Evolutionary conservation across 2,329 filamentous ascomycete genomes (phyloP).

Genomic region (Catunica adiposa): DNA sequence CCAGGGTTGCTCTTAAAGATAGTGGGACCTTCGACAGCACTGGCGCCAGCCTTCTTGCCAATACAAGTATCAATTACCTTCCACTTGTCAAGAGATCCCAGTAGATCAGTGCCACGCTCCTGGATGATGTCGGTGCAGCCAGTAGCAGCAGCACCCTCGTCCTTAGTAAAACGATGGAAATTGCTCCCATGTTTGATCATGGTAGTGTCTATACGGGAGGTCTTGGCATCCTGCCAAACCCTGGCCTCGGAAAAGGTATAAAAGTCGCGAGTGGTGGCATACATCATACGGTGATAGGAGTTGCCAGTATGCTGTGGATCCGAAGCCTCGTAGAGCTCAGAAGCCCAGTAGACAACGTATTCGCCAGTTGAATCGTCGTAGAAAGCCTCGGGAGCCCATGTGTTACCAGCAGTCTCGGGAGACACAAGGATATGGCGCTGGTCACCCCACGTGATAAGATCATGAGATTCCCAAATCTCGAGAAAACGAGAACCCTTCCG

Average conservation of each 20-base stretch:
- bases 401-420: conserved; percentile 33
- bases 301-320: conserved; percentile 26
- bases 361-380: conserved; percentile 27
- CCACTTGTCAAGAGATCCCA: conserved; percentile 28
- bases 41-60: conserved; percentile 31
- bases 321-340: conserved; percentile 25
- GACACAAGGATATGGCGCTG: conserved; percentile 35
- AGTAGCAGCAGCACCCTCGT: conserved; percentile 31
- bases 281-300: conserved; percentile 37
- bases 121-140: conserved; percentile 39
- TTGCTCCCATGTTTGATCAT: conserved; percentile 26
- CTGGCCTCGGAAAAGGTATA: conserved; percentile 30
- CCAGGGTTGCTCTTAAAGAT: conserved; percentile 33
- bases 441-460: conserved; percentile 33
- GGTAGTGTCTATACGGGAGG: conserved; percentile 36
- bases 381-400: conserved; percentile 37
- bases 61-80: conserved; percentile 31
- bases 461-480: conserved; percentile 35
- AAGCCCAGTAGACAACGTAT: conserved; percentile 32
- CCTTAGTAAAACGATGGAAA: conserved; percentile 39
- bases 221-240: conserved; percentile 35
- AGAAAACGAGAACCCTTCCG: conserved; percentile 32
- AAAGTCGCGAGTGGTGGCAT: conserved; percentile 33
- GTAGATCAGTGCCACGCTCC: conserved; percentile 29
- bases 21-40: conserved; percentile 34